Evolutionary conservation across 2,329 filamentous ascomycete species (phyloP).

Genomic region (Capronia epimyces): DNA sequence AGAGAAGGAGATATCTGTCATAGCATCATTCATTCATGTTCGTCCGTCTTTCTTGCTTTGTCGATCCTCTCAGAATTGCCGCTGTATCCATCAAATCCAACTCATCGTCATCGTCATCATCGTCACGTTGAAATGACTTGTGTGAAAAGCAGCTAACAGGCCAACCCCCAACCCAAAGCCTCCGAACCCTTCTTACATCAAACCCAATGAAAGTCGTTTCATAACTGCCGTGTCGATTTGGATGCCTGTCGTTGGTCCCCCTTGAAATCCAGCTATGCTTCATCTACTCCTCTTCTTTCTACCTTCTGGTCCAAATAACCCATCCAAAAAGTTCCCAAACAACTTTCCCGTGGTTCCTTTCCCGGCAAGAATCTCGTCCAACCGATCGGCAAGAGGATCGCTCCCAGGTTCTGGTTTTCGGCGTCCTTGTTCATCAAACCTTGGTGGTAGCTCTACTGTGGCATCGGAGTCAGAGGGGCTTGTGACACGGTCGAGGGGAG

Average conservation of each 20-base stretch:
- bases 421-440: slow-evolving; percentile 41
- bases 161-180: no score
- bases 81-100: not conserved
- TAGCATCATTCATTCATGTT: not conserved
- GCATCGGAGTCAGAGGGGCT: slow-evolving; percentile 37
- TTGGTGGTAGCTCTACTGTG: slow-evolving; percentile 41
- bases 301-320: slow-evolving; percentile 26
- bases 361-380: slow-evolving; percentile 36
- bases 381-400: slow-evolving; percentile 34
- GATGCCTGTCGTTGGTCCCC: not conserved
- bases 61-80: not conserved
- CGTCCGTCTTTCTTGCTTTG: not conserved
- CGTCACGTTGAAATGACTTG: no score
- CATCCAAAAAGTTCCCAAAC: slow-evolving; percentile 30
- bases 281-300: slow-evolving; percentile 19
- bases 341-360: slow-evolving; percentile 30
- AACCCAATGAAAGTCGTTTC: not conserved
- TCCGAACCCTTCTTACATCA: not conserved
- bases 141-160: no score
- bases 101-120: not conserved
- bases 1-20: no score
- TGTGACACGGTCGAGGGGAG: slow-evolving; percentile 12
- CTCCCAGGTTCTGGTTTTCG: slow-evolving; percentile 34
- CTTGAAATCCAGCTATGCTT: not conserved
- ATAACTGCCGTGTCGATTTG: not conserved